These are phyloP conservation scores for Botrytis deweyae DNA, from an alignment of 2,329 filamentous ascomycete species.

Conservation along the genomic window DNA sequence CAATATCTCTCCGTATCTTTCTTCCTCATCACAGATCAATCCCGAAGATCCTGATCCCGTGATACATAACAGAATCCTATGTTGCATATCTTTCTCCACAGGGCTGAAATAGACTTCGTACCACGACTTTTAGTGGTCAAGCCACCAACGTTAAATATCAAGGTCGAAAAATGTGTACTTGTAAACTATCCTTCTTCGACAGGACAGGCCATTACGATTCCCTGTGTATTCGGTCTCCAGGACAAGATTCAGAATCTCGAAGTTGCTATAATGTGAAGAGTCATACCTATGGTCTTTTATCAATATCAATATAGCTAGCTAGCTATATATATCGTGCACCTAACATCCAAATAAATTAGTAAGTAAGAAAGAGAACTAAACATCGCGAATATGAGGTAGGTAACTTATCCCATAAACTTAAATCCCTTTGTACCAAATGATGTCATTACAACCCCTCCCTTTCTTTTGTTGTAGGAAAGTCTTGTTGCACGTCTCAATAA, in stretches of 20 bases:
- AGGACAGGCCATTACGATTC: no score
- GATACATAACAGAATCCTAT: background rate
- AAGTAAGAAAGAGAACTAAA: background rate
- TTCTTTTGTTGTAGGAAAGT: background rate
- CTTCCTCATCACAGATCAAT: background rate
- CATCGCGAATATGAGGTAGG: no score
- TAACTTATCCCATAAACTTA: no score
- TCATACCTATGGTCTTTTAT: background rate
- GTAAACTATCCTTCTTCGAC: background rate
- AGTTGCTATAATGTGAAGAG: no score
- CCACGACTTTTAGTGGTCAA: background rate
- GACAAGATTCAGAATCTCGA: background rate
- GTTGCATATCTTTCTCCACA: conserved; percentile 11
- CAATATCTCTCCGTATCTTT: background rate
- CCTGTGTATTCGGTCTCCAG: background rate
- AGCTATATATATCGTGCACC: background rate
- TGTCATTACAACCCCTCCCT: background rate
- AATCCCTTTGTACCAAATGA: background rate
- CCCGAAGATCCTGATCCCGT: background rate
- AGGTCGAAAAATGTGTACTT: background rate
- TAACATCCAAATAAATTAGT: background rate
- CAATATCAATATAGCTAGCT: background rate
- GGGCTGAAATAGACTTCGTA: conserved; percentile 13
- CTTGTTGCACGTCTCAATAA: conserved; percentile 5
- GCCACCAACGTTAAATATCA: background rate